These are phyloP conservation scores for Auxenochlorella pyrenoidosa DNA, from an alignment of 139 green algal species.

Conservation along the genomic window DNA sequence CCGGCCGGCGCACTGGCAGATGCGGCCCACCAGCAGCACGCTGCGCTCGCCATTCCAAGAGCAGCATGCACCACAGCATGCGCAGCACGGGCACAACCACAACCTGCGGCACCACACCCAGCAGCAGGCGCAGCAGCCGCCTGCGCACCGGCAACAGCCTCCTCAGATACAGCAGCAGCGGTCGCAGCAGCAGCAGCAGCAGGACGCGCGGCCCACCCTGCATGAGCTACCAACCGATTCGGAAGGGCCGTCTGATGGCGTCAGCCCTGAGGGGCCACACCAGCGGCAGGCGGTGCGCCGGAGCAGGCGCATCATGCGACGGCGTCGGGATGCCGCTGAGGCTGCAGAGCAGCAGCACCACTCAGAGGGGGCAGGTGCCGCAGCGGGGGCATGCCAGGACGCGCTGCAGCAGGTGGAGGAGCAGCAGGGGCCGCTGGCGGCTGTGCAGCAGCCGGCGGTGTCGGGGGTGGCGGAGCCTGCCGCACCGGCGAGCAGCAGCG, in stretches of 20 bases:
- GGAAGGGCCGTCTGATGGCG: not conserved
- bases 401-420: not conserved
- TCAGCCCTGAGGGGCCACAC: not conserved
- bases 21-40: conserved; percentile 35
- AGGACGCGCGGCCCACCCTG: not conserved
- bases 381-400: not conserved
- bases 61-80: not conserved
- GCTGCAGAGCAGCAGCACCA: not conserved
- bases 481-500: conserved; percentile 10
- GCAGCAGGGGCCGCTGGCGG: not conserved
- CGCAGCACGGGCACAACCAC: not conserved
- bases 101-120: not conserved
- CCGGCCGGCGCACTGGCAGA: conserved; percentile 22
- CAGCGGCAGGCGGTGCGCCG: conserved; percentile 15
- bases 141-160: not conserved
- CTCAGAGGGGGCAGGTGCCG: not conserved
- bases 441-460: conserved; percentile 25
- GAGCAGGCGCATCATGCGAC: conserved; percentile 27
- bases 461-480: conserved; percentile 20
- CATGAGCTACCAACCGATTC: conserved; percentile 1
- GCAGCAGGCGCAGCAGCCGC: not conserved
- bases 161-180: not conserved
- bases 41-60: conserved; percentile 16
- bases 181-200: not conserved
- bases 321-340: conserved; percentile 14